phyloP scores from a whole-genome alignment of 768 basidiomycete species.

The Auriscalpium vulgare region DNA sequence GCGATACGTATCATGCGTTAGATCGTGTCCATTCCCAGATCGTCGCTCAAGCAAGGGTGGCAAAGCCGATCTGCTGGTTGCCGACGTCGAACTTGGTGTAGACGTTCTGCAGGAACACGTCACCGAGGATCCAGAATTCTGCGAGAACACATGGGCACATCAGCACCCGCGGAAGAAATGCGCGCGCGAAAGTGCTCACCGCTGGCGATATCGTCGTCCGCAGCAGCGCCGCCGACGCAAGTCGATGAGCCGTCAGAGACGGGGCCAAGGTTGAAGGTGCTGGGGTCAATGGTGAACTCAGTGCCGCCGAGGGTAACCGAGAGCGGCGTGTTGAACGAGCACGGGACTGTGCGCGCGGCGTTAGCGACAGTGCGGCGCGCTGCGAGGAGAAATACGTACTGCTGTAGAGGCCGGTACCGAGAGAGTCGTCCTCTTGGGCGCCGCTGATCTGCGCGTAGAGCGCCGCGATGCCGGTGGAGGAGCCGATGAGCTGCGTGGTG shows the following conservation, averaged over 20 bases:
- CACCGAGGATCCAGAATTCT: neutral
- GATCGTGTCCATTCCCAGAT: too few species aligned
- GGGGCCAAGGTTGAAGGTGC: constrained; percentile 20
- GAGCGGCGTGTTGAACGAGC: constrained; percentile 14
- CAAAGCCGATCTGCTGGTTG: constrained; percentile 8
- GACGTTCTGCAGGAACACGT: neutral
- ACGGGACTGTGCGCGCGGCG: constrained; percentile 17
- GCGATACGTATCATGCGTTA: too few species aligned
- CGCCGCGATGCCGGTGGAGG: too few species aligned
- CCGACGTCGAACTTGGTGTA: constrained; percentile 3
- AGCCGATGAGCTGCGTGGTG: too few species aligned
- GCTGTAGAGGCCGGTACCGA: neutral
- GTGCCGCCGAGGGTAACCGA: constrained; percentile 22
- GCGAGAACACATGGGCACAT: neutral
- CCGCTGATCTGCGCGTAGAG: too few species aligned
- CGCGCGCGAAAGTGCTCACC: neutral
- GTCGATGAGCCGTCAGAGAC: constrained; percentile 10
- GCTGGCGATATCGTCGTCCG: neutral
- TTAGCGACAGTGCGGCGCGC: too few species aligned
- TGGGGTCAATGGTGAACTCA: constrained; percentile 18
- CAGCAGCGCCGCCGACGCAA: constrained; percentile 13
- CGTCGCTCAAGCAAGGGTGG: neutral
- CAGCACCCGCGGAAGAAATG: too few species aligned
- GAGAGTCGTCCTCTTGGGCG: too few species aligned
- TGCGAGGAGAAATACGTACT: neutral